A percentile compares a stretch with the other conserved stretches of the same genome.
phyloP scores from a whole-genome alignment of 2,329 filamentous ascomycete genomes.

The Ophiostoma sp. region DNA sequence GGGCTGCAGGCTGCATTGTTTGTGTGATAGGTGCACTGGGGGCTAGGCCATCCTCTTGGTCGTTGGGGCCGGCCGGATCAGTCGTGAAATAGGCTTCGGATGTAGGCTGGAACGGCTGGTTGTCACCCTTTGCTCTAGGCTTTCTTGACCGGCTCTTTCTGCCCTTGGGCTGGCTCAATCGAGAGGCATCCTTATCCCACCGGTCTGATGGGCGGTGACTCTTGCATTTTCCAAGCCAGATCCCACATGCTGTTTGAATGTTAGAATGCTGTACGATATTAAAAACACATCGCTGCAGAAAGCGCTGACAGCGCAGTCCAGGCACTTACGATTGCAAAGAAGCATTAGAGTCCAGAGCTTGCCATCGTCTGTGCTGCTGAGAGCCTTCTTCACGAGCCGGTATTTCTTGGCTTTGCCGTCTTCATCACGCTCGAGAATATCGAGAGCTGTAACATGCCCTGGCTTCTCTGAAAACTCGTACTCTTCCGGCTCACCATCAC shows the following conservation, averaged over 20 bases:
- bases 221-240: conserved; percentile 89
- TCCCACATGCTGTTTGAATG: conserved; percentile 62
- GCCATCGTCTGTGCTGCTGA: conserved; percentile 58
- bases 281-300: neutral
- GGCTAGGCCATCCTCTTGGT: conserved; percentile 30
- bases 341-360: conserved; percentile 63
- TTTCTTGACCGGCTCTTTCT: conserved; percentile 47
- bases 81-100: conserved; percentile 52
- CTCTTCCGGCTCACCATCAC: conserved; percentile 62
- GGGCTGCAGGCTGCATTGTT: neutral
- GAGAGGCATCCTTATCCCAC: conserved; percentile 64
- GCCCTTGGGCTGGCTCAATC: conserved; percentile 47
- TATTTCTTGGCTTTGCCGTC: conserved; percentile 60
- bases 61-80: conserved; percentile 46
- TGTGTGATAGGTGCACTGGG: conserved; percentile 12
- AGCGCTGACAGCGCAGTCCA: neutral
- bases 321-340: conserved; percentile 76
- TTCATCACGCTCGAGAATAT: conserved; percentile 57
- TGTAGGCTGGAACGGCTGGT: conserved; percentile 40
- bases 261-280: conserved; percentile 4
- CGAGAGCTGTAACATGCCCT: conserved; percentile 68
- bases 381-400: conserved; percentile 70
- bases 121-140: conserved; percentile 44
- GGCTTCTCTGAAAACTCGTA: conserved; percentile 68
- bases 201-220: conserved; percentile 74